Evolutionary conservation across 148 eudicot genomes (phyloP).

Genomic region (Rhododendron ferrugineum): DNA sequence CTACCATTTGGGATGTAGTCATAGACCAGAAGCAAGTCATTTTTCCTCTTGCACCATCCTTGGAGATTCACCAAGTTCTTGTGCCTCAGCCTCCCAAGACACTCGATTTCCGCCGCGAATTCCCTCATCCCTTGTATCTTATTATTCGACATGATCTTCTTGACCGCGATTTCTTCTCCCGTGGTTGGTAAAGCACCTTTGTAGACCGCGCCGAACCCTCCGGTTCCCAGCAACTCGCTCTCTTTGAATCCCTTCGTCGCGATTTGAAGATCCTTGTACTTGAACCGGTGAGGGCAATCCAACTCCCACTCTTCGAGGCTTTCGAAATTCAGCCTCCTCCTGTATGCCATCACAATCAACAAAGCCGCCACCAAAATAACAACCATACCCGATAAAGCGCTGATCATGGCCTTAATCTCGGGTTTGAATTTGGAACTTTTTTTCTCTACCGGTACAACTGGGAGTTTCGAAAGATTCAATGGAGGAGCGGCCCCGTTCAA

Average conservation of each 20-base stretch:
- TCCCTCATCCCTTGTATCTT: conserved; percentile 23
- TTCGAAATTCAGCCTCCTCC: conserved; percentile 6
- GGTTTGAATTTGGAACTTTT: background rate
- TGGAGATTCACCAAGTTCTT: conserved; percentile 32
- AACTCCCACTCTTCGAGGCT: conserved; percentile 34
- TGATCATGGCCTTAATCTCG: conserved; percentile 3
- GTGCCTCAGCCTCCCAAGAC: conserved; percentile 31
- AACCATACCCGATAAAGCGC: background rate
- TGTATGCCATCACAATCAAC: background rate
- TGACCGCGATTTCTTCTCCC: conserved; percentile 24
- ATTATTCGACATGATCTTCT: conserved; percentile 15
- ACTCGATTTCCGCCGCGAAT: conserved; percentile 34
- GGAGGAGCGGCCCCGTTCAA: conserved; percentile 13
- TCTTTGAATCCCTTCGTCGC: conserved; percentile 27
- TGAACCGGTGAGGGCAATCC: conserved; percentile 27
- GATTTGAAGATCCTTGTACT: conserved; percentile 16
- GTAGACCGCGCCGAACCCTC: conserved; percentile 33
- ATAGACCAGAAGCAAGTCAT: conserved; percentile 19
- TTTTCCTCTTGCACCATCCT: conserved; percentile 34
- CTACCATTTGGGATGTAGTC: conserved; percentile 25
- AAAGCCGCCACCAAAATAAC: conserved; percentile 9
- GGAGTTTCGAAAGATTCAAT: conserved; percentile 11
- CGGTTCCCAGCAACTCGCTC: conserved; percentile 15
- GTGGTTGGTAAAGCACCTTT: conserved; percentile 21
- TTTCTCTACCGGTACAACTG: background rate